A percentile compares a stretch with the other conserved stretches of the same genome.
Conservation (phyloP, 2,329 filamentous ascomycete genomes). For the Paecilomyces niveus region DNA sequence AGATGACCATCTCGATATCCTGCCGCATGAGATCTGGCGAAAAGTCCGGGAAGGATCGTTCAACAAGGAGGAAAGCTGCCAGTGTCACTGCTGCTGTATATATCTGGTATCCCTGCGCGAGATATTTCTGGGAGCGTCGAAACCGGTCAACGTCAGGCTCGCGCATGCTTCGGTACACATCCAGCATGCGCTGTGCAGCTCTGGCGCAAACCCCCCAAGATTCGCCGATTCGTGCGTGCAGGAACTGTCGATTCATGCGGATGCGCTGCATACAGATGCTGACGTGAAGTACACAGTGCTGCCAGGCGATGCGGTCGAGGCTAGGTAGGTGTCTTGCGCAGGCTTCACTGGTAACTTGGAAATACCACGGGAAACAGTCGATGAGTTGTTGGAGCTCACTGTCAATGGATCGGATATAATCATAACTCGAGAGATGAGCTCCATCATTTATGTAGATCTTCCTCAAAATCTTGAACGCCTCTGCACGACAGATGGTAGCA, state of each 20-base stretch:
- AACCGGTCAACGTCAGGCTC: conserved; percentile 12
- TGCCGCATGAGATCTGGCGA: conserved; percentile 12
- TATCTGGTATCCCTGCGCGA: conserved; percentile 18
- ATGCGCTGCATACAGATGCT: conserved; percentile 20
- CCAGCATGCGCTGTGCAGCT: conserved; percentile 17
- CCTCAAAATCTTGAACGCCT: conserved; percentile 14
- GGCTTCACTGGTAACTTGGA: conserved; percentile 9
- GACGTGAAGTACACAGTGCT: conserved; percentile 17
- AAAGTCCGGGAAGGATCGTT: conserved; percentile 14
- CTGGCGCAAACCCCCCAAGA: conserved; percentile 15
- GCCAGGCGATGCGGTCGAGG: conserved; percentile 16
- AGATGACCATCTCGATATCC: conserved; percentile 18
- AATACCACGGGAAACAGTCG: conserved; percentile 18
- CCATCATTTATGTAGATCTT: conserved; percentile 12
- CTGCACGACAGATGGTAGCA: conserved; percentile 13
- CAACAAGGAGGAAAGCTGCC: conserved; percentile 19
- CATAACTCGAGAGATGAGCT: conserved; percentile 12
- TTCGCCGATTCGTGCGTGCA: conserved; percentile 13
- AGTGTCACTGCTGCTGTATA: conserved; percentile 20
- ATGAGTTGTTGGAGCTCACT: conserved; percentile 13
- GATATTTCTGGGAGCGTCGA: conserved; percentile 14
- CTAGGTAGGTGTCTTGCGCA: conserved; percentile 6
- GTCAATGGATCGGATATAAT: conserved; percentile 15
- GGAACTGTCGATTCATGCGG: conserved; percentile 18
- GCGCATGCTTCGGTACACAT: conserved; percentile 16